Percentiles rank a stretch among this genome's conserved stretches.
phyloP scores from a whole-genome alignment of 2,329 filamentous ascomycete genomes.

The Epichloe uncinata region DNA sequence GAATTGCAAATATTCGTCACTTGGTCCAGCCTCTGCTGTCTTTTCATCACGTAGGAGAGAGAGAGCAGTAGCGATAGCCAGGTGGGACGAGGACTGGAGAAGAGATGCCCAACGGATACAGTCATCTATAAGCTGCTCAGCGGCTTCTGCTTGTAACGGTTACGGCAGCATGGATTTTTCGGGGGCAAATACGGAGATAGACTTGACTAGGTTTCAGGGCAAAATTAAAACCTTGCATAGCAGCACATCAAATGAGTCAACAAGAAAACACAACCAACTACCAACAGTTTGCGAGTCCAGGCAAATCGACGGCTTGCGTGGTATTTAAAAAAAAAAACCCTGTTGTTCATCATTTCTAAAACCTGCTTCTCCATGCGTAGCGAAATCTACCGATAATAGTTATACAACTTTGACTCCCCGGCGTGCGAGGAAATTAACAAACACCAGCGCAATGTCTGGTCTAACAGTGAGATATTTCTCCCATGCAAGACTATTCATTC shows the following conservation, averaged over 20 bases:
- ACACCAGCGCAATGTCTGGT: no score
- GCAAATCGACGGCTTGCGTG: no score
- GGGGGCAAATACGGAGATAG: not conserved
- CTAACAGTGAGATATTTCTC: not conserved
- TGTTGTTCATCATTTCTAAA: no score
- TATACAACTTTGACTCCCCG: no score
- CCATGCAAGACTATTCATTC: slow-evolving; percentile 2
- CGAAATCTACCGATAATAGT: no score
- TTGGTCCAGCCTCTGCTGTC: not conserved
- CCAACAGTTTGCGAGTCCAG: no score
- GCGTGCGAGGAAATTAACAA: no score
- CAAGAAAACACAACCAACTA: not conserved
- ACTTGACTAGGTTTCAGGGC: not conserved
- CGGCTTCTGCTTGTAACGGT: not conserved
- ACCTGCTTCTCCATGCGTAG: no score
- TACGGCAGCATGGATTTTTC: not conserved
- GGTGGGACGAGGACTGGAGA: not conserved
- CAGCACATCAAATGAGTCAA: not conserved
- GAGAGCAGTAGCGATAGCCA: no score
- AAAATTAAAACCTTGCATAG: not conserved
- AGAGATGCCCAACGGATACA: not conserved
- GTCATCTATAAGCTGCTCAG: not conserved
- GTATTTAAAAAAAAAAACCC: no score
- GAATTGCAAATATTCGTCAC: not conserved
- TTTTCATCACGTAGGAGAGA: no score